Evolutionary conservation across 495 filamentous ascomycete species (phyloP), one percentile per base, ranked within the genome.

Genomic region (Cenococcum geophilum): DNA sequence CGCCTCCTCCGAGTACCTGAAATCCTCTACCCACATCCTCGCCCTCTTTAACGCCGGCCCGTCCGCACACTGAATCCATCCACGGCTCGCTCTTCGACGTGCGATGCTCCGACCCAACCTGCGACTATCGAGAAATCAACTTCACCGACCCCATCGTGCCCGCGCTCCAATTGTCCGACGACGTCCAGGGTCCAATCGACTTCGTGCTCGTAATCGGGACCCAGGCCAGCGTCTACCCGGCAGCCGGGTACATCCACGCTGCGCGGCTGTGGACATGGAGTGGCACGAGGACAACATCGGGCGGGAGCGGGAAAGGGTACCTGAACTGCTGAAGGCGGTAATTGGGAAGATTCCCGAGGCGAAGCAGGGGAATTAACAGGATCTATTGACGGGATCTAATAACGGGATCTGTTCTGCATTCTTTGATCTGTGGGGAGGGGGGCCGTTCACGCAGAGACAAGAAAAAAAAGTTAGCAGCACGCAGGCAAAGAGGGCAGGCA

Each of bases 1-100:
- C 14, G 81, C 81, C 35, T 95, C 95, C 73, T 76, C 83, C 52
- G 72, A 78, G 6, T 80, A 86, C 67, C 76, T 96, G 6, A 76
- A 77, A 61, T 73, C 76, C 8, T 84, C 84, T 54, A 80, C 76
- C 34, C 83, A 88, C 23, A 82, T 96, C 49, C 74, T 96, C 43
- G 87, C 89, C 5, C 80, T 96, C 27, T 82, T 88, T 36, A 91
- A 91, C 42, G 91, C 91, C 45, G 91, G 91, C 0, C 78, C 95
- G 25, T 89, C 22, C 45, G 18, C 79, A 86, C 62, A 75, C 91
- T 9, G 78, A 84, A 40, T 78, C 86, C 45, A 81, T 93, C 16
- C 90, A 95, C 69, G 88, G 89, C 57, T 84, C 81, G 42, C 78
- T 93, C 0, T 89, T 89, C 68, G 76, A 86, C 58, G 69, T 55